phyloP scores from a whole-genome alignment of 2,329 filamentous ascomycete species.

The Graphium sp. region DNA sequence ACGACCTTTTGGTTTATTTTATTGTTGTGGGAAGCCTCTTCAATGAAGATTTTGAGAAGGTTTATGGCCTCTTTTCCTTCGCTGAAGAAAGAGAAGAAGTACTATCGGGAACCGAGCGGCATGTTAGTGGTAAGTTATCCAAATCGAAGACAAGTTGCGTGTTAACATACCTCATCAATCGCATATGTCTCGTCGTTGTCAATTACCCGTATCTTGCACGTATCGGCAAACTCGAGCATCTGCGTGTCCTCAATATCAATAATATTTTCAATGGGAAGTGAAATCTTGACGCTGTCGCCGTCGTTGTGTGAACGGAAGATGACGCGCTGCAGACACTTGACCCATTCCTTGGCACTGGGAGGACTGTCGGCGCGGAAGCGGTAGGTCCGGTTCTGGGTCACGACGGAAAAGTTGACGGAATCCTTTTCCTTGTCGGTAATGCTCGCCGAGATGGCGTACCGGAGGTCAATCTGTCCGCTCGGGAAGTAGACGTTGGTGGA shows the following conservation, averaged over 20 bases:
- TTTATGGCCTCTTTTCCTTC: slow-evolving; percentile 70
- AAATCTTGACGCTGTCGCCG: slow-evolving; percentile 93
- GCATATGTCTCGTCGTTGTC: slow-evolving; percentile 91
- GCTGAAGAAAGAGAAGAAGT: slow-evolving; percentile 93
- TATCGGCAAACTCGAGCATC: slow-evolving; percentile 83
- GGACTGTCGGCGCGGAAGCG: slow-evolving; percentile 79
- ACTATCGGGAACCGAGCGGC: slow-evolving; percentile 32
- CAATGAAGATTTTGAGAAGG: slow-evolving; percentile 56
- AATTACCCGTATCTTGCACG: slow-evolving; percentile 81
- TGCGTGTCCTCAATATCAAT: slow-evolving; percentile 86
- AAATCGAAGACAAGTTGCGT: neutral
- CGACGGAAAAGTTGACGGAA: slow-evolving; percentile 59
- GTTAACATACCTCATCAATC: slow-evolving; percentile 61
- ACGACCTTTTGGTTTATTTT: slow-evolving; percentile 1
- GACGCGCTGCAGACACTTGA: slow-evolving; percentile 80
- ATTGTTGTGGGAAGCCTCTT: slow-evolving; percentile 35
- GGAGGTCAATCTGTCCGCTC: slow-evolving; percentile 76
- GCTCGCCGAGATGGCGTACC: slow-evolving; percentile 78
- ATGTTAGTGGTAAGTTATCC: neutral
- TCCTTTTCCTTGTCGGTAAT: slow-evolving; percentile 66
- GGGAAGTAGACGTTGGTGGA: slow-evolving; percentile 82
- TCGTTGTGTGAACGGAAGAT: slow-evolving; percentile 95
- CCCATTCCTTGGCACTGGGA: slow-evolving; percentile 88
- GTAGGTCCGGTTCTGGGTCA: slow-evolving; percentile 69
- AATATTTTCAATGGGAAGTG: slow-evolving; percentile 71